A percentile compares a stretch with the other conserved stretches of the same genome.
Evolutionary conservation across 129 eudicot species (phyloP).

Genomic region (Flaveria bidentis): DNA sequence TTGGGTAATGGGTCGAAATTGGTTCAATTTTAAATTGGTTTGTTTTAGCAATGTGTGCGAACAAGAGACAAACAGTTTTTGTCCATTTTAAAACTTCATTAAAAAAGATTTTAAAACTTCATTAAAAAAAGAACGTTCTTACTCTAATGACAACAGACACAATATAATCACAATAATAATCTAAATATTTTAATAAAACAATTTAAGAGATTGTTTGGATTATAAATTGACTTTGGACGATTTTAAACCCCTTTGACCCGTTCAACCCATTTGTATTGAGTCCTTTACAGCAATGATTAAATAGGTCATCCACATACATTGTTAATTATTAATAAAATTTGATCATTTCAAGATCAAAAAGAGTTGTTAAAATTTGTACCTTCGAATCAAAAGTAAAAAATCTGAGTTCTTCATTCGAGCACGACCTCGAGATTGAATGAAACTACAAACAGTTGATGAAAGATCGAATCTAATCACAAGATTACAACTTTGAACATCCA

Average conservation of each 20-base stretch:
- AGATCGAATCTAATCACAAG: constrained; percentile 88
- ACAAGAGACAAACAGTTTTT: not conserved
- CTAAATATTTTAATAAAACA: not conserved
- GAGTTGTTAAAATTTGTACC: constrained; percentile 34
- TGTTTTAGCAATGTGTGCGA: not conserved
- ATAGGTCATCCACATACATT: not conserved
- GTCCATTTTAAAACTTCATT: not conserved
- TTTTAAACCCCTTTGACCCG: not conserved
- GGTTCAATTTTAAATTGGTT: not conserved
- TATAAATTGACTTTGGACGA: not conserved
- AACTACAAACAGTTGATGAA: constrained; percentile 74
- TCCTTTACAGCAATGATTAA: not conserved
- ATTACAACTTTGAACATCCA: constrained; percentile 94
- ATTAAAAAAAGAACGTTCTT: not conserved
- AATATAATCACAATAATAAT: not conserved
- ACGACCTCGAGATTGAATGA: constrained; percentile 95
- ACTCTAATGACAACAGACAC: not conserved
- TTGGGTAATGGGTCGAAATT: not conserved
- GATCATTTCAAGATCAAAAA: constrained; percentile 1
- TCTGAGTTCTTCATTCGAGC: constrained; percentile 88
- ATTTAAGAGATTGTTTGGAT: too few relatives aligned
- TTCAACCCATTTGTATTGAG: not conserved
- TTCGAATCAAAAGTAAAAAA: constrained; percentile 60
- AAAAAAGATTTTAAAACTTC: not conserved
- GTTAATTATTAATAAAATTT: not conserved